phyloP scores from a whole-genome alignment of 2,329 filamentous ascomycete genomes.

The Gnomoniopsis sp. region DNA sequence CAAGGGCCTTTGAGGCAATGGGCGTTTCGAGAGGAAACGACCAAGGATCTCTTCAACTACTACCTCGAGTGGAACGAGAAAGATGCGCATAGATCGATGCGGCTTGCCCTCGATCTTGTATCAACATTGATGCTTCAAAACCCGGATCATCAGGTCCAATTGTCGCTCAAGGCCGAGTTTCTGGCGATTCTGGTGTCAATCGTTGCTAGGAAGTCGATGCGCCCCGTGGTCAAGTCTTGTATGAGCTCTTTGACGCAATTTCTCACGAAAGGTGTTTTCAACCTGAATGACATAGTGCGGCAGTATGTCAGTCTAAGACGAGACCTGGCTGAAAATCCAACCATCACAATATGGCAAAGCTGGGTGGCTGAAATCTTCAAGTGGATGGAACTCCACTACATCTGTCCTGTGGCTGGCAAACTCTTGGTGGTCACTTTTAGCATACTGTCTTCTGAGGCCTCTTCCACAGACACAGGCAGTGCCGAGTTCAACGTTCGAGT shows the following conservation, averaged over 20 bases:
- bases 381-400: conserved; percentile 54
- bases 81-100: conserved; percentile 62
- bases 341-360: conserved; percentile 26
- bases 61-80: conserved; percentile 67
- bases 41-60: conserved; percentile 53
- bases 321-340: conserved; percentile 21
- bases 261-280: conserved; percentile 56
- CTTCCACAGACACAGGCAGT: conserved; percentile 19
- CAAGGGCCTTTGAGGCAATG: conserved; percentile 40
- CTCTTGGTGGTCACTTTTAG: conserved; percentile 57
- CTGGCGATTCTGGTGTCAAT: conserved; percentile 54
- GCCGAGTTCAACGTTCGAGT: conserved; percentile 35
- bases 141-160: conserved; percentile 36
- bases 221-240: conserved; percentile 65
- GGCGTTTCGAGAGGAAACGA: conserved; percentile 49
- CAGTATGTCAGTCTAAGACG: conserved; percentile 36
- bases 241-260: conserved; percentile 66
- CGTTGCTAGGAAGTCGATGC: conserved; percentile 57
- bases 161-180: conserved; percentile 40
- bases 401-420: conserved; percentile 59
- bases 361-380: conserved; percentile 34
- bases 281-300: conserved; percentile 40
- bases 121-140: conserved; percentile 49
- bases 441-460: conserved; percentile 33
- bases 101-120: conserved; percentile 57